Conservation (phyloP, 768 basidiomycete genomes). For the Candolleomyces aberdarensis region DNA sequence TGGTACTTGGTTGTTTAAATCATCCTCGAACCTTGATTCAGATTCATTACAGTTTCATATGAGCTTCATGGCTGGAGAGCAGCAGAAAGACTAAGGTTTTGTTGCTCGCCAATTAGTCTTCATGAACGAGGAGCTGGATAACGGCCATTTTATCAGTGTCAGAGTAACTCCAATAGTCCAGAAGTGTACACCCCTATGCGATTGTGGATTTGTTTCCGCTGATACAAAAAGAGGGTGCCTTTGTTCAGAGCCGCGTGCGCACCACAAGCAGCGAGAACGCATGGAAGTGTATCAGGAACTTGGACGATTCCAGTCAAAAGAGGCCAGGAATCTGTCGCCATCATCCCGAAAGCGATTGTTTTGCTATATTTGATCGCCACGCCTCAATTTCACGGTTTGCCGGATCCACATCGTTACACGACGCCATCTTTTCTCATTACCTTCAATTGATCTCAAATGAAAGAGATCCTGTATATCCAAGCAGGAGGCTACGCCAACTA, state of each 20-base stretch:
- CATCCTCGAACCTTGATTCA: neutral
- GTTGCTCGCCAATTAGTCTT: no score
- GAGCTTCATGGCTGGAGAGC: neutral
- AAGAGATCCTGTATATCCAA: conserved; percentile 77
- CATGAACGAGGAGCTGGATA: no score
- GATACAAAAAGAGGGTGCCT: neutral
- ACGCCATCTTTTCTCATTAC: neutral
- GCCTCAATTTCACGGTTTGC: conserved; percentile 1
- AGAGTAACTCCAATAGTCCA: no score
- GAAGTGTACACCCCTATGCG: neutral
- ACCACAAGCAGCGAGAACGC: neutral
- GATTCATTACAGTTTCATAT: neutral
- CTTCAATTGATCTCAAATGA: conserved; percentile 41
- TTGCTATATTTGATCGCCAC: conserved; percentile 2
- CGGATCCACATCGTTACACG: neutral
- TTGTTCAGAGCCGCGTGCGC: neutral
- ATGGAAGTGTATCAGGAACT: neutral
- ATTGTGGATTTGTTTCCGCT: neutral
- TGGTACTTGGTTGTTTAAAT: neutral
- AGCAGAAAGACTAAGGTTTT: neutral
- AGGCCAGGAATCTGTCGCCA: conserved; percentile 3
- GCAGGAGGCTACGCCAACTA: conserved; percentile 67
- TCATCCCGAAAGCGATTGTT: neutral
- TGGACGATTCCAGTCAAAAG: conserved; percentile 2
- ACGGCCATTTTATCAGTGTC: no score